These are phyloP conservation scores for Phytophthora macrochlamydospora DNA, from an alignment of 352 stramenopile species.

Conservation along the genomic window DNA sequence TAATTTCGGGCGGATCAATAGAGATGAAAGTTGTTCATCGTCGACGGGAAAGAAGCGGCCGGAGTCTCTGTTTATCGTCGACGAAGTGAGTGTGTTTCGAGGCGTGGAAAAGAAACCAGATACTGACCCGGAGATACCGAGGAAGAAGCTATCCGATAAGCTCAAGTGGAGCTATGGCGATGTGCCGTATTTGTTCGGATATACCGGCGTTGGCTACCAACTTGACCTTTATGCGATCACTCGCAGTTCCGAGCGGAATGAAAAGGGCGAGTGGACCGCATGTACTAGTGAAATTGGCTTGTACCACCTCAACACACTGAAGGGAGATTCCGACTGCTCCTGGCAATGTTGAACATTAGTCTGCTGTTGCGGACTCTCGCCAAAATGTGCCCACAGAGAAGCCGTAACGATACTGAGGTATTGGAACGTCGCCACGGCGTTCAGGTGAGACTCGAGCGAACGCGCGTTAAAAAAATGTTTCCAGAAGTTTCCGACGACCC, in stretches of 20 bases:
- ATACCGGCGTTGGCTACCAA: not conserved
- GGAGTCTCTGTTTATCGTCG: not conserved
- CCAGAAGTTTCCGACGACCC: conserved; percentile 1
- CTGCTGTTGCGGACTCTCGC: conserved; percentile 34
- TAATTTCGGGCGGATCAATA: conserved; percentile 29
- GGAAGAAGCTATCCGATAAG: conserved; percentile 3
- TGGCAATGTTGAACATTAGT: conserved; percentile 36
- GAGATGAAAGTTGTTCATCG: conserved; percentile 15
- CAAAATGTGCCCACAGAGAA: conserved; percentile 30
- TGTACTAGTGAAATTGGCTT: not conserved
- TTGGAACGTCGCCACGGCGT: conserved; percentile 15
- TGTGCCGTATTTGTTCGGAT: conserved; percentile 31
- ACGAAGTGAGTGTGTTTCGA: not conserved
- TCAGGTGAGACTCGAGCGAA: conserved; percentile 31
- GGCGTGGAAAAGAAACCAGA: not conserved
- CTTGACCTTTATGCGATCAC: conserved; percentile 16
- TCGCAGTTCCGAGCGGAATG: not conserved
- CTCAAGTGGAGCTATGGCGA: conserved; percentile 24
- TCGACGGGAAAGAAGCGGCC: conserved; percentile 9
- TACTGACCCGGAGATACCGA: not conserved
- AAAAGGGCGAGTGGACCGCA: not conserved
- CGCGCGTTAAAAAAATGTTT: conserved; percentile 19
- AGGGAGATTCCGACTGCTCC: conserved; percentile 22
- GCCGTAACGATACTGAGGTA: conserved; percentile 29
- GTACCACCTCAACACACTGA: not conserved